A percentile compares a stretch with the other conserved stretches of the same genome.
phyloP scores from a whole-genome alignment of 768 basidiomycete species.

The Gymnopilus dilepis region DNA sequence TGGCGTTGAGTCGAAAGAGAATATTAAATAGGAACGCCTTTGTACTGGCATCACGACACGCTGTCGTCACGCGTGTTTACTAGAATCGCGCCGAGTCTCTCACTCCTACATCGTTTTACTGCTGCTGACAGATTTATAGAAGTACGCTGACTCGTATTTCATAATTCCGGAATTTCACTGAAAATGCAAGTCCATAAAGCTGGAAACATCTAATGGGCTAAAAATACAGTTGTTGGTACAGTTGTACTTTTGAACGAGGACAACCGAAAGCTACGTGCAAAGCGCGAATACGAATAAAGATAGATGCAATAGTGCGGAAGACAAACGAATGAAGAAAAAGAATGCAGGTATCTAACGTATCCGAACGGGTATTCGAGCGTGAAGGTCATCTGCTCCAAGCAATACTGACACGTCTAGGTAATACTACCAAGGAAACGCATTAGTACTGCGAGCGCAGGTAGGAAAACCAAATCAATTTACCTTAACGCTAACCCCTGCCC shows the following conservation, averaged over 20 bases:
- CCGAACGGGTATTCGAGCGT: constrained; percentile 65
- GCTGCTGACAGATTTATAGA: too few relatives aligned
- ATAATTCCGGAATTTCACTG: too few relatives aligned
- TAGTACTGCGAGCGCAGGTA: constrained; percentile 11
- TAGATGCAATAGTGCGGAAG: constrained; percentile 21
- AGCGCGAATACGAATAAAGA: constrained; percentile 27
- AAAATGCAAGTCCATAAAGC: too few relatives aligned
- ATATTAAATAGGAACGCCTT: too few relatives aligned
- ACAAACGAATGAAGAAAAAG: constrained; percentile 12
- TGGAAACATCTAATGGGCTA: background rate
- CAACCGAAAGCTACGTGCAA: constrained; percentile 27
- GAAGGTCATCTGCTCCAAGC: constrained; percentile 64
- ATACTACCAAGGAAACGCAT: constrained; percentile 49
- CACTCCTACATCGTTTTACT: too few relatives aligned
- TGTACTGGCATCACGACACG: constrained; percentile 4
- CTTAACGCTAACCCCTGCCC: constrained; percentile 71
- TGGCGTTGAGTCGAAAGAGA: too few relatives aligned
- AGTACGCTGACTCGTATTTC: too few relatives aligned
- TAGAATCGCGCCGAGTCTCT: too few relatives aligned
- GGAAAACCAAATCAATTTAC: constrained; percentile 44
- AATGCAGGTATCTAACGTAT: constrained; percentile 45
- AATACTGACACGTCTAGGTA: constrained; percentile 75
- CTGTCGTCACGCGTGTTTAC: too few relatives aligned
- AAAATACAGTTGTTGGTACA: constrained; percentile 21
- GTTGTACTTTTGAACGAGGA: constrained; percentile 5